These are phyloP conservation scores for Geosmithia putterillii DNA, from an alignment of 2,329 filamentous ascomycete genomes.

Conservation along the genomic window DNA sequence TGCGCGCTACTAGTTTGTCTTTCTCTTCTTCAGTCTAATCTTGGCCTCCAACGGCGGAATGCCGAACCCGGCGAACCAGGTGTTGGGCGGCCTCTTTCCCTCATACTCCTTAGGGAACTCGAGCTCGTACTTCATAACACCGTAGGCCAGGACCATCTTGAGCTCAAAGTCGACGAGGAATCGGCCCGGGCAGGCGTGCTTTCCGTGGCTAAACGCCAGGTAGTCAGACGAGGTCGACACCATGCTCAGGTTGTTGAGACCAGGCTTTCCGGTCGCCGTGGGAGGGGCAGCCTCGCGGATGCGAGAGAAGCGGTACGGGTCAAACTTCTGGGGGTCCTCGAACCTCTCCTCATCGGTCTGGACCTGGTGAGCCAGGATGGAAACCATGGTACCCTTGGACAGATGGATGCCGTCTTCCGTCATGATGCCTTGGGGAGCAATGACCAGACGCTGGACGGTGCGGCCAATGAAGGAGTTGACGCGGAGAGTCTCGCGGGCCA, in stretches of 20 bases:
- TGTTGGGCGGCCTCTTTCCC: conserved; percentile 6
- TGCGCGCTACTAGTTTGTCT: background rate
- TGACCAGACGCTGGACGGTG: conserved; percentile 12
- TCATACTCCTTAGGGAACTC: conserved; percentile 5
- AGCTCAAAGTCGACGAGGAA: conserved; percentile 25
- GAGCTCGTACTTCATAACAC: conserved; percentile 19
- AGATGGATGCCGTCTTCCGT: conserved; percentile 18
- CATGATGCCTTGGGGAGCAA: conserved; percentile 10
- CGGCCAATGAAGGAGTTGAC: conserved; percentile 11
- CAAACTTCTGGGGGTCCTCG: conserved; percentile 21
- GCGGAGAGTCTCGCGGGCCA: conserved; percentile 26
- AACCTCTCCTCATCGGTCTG: conserved; percentile 16
- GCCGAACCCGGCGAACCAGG: conserved; percentile 6
- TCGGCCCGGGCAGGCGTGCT: conserved; percentile 24
- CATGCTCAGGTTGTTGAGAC: conserved; percentile 6
- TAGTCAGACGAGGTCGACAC: conserved; percentile 17
- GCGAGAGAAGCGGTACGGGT: conserved; percentile 24
- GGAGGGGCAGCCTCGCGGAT: conserved; percentile 10
- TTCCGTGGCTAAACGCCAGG: conserved; percentile 23
- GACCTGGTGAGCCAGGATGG: conserved; percentile 16
- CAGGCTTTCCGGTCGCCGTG: background rate
- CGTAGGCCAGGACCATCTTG: conserved; percentile 20
- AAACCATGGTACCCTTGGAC: conserved; percentile 17
- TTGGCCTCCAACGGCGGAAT: background rate
- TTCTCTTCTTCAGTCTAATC: background rate